Percentiles rank a stretch among this genome's conserved stretches.
Evolutionary conservation across 768 basidiomycete species (phyloP).

Genomic region (Sporobolomyces phaffii): DNA sequence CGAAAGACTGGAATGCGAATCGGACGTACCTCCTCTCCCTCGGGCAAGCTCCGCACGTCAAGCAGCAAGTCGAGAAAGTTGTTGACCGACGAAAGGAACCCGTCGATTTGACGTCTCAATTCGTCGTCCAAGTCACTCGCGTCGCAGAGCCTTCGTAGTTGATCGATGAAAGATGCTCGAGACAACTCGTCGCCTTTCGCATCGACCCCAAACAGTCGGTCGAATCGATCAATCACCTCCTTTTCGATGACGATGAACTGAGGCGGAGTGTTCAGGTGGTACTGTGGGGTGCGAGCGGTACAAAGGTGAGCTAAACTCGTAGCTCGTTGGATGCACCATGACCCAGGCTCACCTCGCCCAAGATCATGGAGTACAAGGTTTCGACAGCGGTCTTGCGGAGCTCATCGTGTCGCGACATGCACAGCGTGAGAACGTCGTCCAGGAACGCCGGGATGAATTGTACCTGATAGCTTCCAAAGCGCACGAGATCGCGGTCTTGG

Average conservation of each 20-base stretch:
- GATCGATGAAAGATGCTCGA: constrained; percentile 87
- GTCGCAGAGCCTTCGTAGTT: constrained; percentile 83
- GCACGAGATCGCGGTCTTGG: constrained; percentile 1
- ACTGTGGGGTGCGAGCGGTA: too few species aligned
- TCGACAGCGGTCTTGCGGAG: constrained; percentile 82
- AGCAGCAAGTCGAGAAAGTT: constrained; percentile 85
- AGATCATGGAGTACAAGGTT: constrained; percentile 91
- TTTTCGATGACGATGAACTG: constrained; percentile 86
- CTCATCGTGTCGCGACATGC: constrained; percentile 89
- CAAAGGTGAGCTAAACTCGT: too few species aligned
- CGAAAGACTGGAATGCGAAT: neutral
- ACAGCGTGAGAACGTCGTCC: constrained; percentile 82
- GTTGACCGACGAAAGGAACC: constrained; percentile 83
- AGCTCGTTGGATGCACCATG: too few species aligned
- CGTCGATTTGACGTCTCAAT: constrained; percentile 67
- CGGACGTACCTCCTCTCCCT: constrained; percentile 79
- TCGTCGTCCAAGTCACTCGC: constrained; percentile 70
- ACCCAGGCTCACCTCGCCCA: constrained; percentile 48
- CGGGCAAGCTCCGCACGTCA: constrained; percentile 78
- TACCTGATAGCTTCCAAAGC: constrained; percentile 42
- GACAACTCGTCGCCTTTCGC: constrained; percentile 55
- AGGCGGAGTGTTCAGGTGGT: constrained; percentile 60
- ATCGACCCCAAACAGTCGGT: constrained; percentile 86
- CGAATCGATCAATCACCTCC: constrained; percentile 82
- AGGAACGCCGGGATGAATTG: constrained; percentile 53